These are phyloP conservation scores for Trichothecium roseum DNA, from an alignment of 2,329 filamentous ascomycete species.

Conservation along the genomic window DNA sequence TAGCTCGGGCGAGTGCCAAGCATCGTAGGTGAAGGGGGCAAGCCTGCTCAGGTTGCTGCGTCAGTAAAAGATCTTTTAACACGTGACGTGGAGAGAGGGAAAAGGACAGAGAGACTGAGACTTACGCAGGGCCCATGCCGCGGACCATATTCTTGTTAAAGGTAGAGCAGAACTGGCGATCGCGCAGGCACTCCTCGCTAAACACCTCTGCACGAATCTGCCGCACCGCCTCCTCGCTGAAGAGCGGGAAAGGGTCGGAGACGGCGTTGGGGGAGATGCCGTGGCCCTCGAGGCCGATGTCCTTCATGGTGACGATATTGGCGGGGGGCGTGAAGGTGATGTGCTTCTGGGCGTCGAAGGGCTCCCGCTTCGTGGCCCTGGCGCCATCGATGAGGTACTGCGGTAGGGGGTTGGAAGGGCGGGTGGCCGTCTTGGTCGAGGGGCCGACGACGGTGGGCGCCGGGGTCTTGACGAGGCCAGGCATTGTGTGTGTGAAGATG, in stretches of 20 bases:
- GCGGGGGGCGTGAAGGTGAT: constrained; percentile 39
- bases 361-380: constrained; percentile 7
- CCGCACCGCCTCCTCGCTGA: constrained; percentile 48
- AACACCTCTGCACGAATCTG: constrained; percentile 55
- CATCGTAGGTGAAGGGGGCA: constrained; percentile 52
- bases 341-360: constrained; percentile 45
- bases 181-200: constrained; percentile 41
- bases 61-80: no score
- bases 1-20: constrained; percentile 30
- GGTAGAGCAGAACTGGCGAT: constrained; percentile 40
- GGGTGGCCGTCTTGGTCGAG: constrained; percentile 12
- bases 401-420: constrained; percentile 11
- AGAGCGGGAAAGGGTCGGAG: constrained; percentile 54
- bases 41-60: constrained; percentile 27
- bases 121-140: constrained; percentile 34
- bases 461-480: neutral
- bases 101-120: constrained; percentile 5
- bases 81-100: no score
- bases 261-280: constrained; percentile 54
- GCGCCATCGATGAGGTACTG: constrained; percentile 16
- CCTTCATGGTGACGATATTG: constrained; percentile 48
- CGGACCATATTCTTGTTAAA: constrained; percentile 45
- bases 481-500: neutral
- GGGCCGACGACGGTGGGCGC: constrained; percentile 17
- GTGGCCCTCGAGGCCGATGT: constrained; percentile 40